Percentiles rank a stretch among this genome's conserved stretches.
phyloP scores from a whole-genome alignment of 2,329 filamentous ascomycete species.

The Hymenoscyphus infarciens region DNA sequence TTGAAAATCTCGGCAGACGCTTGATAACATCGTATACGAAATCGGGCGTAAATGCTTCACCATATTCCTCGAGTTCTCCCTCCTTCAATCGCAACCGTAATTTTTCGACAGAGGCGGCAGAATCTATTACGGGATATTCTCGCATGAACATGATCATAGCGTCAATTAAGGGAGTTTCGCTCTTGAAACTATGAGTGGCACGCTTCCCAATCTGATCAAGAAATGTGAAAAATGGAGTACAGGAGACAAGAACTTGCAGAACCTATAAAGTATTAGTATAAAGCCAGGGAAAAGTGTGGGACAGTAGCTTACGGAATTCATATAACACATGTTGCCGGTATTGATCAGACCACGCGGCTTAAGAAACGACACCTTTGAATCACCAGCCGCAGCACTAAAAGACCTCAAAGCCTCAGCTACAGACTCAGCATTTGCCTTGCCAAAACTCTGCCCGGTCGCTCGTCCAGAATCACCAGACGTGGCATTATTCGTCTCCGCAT shows the following conservation, averaged over 20 bases:
- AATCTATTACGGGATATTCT: constrained; percentile 83
- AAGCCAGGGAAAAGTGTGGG: background rate
- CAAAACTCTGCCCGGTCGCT: constrained; percentile 38
- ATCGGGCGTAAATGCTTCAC: constrained; percentile 86
- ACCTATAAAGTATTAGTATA: constrained; percentile 56
- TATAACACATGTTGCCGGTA: constrained; percentile 99
- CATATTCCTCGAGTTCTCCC: constrained; percentile 83
- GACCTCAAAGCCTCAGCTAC: constrained; percentile 73
- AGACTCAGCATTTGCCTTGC: constrained; percentile 52
- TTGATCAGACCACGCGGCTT: constrained; percentile 93
- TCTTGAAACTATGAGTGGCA: constrained; percentile 88
- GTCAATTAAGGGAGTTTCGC: constrained; percentile 88
- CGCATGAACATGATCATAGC: constrained; percentile 97
- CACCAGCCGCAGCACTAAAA: constrained; percentile 59
- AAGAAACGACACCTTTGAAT: constrained; percentile 70
- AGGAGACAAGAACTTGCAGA: constrained; percentile 92
- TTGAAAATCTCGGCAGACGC: constrained; percentile 79
- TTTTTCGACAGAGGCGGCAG: constrained; percentile 70
- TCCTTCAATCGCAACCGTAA: constrained; percentile 71
- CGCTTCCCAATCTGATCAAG: constrained; percentile 81
- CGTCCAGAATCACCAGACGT: constrained; percentile 34
- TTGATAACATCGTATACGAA: constrained; percentile 94
- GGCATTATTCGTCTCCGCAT: constrained; percentile 37
- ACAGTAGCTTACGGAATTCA: constrained; percentile 81
- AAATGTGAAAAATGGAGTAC: constrained; percentile 91